phyloP scores from a whole-genome alignment of 2,329 filamentous ascomycete species.

The Fusarium transvaalense region DNA sequence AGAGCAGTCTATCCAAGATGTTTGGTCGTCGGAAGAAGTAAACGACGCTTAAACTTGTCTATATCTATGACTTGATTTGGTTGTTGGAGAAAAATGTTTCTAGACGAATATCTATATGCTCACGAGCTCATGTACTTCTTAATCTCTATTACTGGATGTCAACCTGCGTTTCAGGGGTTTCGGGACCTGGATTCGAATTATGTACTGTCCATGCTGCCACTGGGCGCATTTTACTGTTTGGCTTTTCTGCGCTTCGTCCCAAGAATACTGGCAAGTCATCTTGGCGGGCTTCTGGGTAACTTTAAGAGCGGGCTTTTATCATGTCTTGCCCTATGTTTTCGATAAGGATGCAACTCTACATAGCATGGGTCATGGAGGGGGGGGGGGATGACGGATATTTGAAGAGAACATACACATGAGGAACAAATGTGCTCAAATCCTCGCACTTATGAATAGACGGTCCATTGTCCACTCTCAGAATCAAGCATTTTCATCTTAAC shows the following conservation, averaged over 20 bases:
- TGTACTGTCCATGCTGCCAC: conserved; percentile 6
- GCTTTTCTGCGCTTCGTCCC: conserved; percentile 30
- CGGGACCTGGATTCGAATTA: conserved; percentile 8
- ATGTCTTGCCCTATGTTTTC: conserved; percentile 2
- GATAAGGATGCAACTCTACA: neutral
- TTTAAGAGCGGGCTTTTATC: conserved; percentile 3
- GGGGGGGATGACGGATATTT: neutral
- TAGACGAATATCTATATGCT: conserved; percentile 42
- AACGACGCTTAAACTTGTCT: conserved; percentile 46
- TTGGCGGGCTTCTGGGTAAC: conserved; percentile 29
- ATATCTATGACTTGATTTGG: conserved; percentile 32
- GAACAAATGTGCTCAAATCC: neutral
- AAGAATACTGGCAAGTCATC: conserved; percentile 21
- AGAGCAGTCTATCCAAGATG: conserved; percentile 61
- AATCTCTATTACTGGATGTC: conserved; percentile 44
- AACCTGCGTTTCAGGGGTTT: conserved; percentile 10
- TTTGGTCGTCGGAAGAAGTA: conserved; percentile 65
- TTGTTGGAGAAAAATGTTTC: conserved; percentile 11
- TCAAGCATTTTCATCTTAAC: neutral
- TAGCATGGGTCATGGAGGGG: neutral
- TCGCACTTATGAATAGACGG: conserved; percentile 6
- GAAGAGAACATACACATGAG: conserved; percentile 7
- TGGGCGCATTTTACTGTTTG: conserved; percentile 18
- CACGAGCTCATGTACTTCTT: conserved; percentile 48
- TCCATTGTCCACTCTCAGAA: neutral